Evolutionary conservation across 1,139 yeast genomes (phyloP), one percentile per base, ranked within the genome.

Genomic region (Saccharomycopsis phalli): DNA sequence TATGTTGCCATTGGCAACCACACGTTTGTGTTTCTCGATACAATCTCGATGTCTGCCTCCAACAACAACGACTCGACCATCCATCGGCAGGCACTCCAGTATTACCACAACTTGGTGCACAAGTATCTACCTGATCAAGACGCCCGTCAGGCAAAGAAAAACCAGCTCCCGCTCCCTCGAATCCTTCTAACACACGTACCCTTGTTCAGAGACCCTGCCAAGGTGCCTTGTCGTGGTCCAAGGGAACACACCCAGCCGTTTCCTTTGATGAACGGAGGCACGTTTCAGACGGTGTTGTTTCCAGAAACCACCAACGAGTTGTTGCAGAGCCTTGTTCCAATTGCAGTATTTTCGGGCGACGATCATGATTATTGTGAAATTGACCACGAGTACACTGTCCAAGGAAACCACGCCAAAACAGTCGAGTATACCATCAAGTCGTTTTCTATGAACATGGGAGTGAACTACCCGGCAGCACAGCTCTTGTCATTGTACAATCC

Each of bases 291-390:
- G 0, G 82, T 80, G 13, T 63, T 83, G 14, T 77, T 74, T 27
- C 66, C 72, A 22, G 72, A 71, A 4, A 54, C 81, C 4, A 68
- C 91, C 0, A 68, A 73, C 37, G 65, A 68, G 14, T 68, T 91
- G 6, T 58, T 91, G 30, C 54, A 66, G 3, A 59, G 61, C 2
- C 56, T 88, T 1, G 63, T 69, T 37, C 98, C 98, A 0, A 61
- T 63, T n/a, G 61, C 80, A 6, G 68, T 84, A 1, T 83, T 87
- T 55, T 78, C 94, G 3, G 98, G 98, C 1, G 98, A 91, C 56
- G 98, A 91, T 56, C 98, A 91, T 60, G 98, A 91, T 57, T 88
- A 86, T 50, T 91, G 98, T 59, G 88, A 82, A 49, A 72, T 82
- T 13, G 60, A 63, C 13, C 95, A 87, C 53, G 59, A 69, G 2